Percentiles rank a stretch among this genome's conserved stretches.
These are phyloP conservation scores for Anthracocystis walkeri DNA, from an alignment of 1,284 basidiomycete genomes.

Conservation along the genomic window DNA sequence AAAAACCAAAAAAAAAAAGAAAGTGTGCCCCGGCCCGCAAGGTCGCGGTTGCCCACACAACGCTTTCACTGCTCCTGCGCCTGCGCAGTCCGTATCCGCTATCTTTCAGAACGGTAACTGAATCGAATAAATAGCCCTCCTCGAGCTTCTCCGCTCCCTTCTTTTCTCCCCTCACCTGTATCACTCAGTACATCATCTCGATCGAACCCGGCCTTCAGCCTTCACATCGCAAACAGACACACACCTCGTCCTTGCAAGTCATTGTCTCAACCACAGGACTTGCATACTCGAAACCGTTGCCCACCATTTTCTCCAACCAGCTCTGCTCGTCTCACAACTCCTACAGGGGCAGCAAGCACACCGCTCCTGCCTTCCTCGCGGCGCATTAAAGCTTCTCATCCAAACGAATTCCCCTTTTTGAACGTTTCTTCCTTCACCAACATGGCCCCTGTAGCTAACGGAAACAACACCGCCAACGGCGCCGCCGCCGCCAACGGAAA, in stretches of 20 bases:
- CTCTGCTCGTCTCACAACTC: conserved; percentile 67
- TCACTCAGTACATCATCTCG: conserved; percentile 15
- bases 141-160: neutral
- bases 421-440: conserved; percentile 20
- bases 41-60: no score
- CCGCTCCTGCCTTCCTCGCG: conserved; percentile 62
- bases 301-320: conserved; percentile 68
- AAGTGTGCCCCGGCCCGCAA: neutral
- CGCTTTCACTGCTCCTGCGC: conserved; percentile 1
- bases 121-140: neutral
- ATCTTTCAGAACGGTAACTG: neutral
- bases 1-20: neutral
- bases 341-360: conserved; percentile 67
- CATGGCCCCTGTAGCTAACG: conserved; percentile 66
- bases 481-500: conserved; percentile 32
- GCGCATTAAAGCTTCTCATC: conserved; percentile 46
- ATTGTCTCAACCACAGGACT: conserved; percentile 45
- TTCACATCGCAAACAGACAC: conserved; percentile 4
- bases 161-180: conserved; percentile 1
- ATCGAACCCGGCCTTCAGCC: neutral
- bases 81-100: neutral
- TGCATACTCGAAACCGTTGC: conserved; percentile 46
- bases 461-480: conserved; percentile 36
- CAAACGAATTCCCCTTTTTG: conserved; percentile 11
- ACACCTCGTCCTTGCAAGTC: conserved; percentile 39